Percentiles rank a stretch among this genome's conserved stretches.
Evolutionary conservation across 1,139 yeast genomes (phyloP).

Genomic region (Candida pseudoviswanathii): DNA sequence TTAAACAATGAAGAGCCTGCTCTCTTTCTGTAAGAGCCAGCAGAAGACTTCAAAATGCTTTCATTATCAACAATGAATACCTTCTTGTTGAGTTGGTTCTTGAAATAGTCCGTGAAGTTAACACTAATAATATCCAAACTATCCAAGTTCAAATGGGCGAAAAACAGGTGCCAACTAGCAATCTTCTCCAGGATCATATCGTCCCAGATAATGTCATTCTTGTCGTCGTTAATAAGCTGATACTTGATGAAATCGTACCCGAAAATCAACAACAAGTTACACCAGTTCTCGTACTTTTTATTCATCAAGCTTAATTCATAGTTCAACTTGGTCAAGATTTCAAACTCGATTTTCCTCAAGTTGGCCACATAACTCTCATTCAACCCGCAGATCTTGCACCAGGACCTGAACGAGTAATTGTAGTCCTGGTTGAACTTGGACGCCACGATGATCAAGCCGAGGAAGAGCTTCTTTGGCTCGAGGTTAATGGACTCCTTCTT

Average conservation of each 20-base stretch:
- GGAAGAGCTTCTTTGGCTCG: slow-evolving; percentile 68
- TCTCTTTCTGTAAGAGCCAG: slow-evolving; percentile 4
- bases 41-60: slow-evolving; percentile 1
- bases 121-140: slow-evolving; percentile 26
- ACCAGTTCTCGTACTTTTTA: slow-evolving; percentile 57
- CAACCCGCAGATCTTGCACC: slow-evolving; percentile 76
- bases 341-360: slow-evolving; percentile 54
- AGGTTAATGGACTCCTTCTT: slow-evolving; percentile 10
- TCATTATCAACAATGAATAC: slow-evolving; percentile 22
- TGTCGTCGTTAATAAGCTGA: slow-evolving; percentile 23
- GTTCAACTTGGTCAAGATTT: slow-evolving; percentile 54
- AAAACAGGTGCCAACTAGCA: slow-evolving; percentile 35
- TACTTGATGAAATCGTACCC: slow-evolving; percentile 45
- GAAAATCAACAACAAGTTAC: slow-evolving; percentile 45
- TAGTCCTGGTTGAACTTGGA: slow-evolving; percentile 75
- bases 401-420: slow-evolving; percentile 67
- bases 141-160: slow-evolving; percentile 22
- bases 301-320: slow-evolving; percentile 58
- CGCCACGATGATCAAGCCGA: slow-evolving; percentile 67
- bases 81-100: slow-evolving; percentile 38
- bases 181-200: slow-evolving; percentile 25
- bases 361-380: slow-evolving; percentile 36
- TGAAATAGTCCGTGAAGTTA: slow-evolving; percentile 34
- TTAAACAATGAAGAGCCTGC: slow-evolving; percentile 18
- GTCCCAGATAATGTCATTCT: slow-evolving; percentile 35